phyloP scores from a whole-genome alignment of 306 rosid species.

The Acacia melanoxylon region DNA sequence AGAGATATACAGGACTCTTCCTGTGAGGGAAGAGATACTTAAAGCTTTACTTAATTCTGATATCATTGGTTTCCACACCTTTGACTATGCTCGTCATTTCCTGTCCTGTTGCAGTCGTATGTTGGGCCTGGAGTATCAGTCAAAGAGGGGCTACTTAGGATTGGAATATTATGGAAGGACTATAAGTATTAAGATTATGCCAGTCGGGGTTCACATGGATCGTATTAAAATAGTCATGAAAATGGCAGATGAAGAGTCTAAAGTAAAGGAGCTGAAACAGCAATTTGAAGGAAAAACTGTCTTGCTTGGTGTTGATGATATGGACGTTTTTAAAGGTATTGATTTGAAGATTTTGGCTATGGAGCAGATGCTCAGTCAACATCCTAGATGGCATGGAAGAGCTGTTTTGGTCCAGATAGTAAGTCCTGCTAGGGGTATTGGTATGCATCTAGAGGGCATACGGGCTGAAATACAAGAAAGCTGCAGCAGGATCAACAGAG shows the following conservation, averaged over 20 bases:
- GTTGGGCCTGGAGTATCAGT: slow-evolving; percentile 85
- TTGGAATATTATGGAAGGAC: slow-evolving; percentile 84
- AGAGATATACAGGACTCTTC: slow-evolving; percentile 82
- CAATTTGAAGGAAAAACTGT: slow-evolving; percentile 67
- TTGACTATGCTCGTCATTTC: slow-evolving; percentile 87
- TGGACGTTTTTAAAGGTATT: slow-evolving; percentile 80
- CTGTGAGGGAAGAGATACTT: slow-evolving; percentile 81
- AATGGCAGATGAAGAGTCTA: slow-evolving; percentile 57
- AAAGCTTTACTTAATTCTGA: slow-evolving; percentile 79
- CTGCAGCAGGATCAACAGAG: slow-evolving; percentile 58
- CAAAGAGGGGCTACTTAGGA: slow-evolving; percentile 82
- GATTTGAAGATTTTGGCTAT: slow-evolving; percentile 80
- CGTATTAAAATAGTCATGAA: slow-evolving; percentile 71
- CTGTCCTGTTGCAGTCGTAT: slow-evolving; percentile 89
- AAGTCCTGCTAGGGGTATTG: slow-evolving; percentile 80
- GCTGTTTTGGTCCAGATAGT: slow-evolving; percentile 80
- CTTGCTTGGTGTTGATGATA: slow-evolving; percentile 77
- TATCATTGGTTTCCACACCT: slow-evolving; percentile 85
- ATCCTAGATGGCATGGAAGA: slow-evolving; percentile 69
- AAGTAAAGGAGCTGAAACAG: slow-evolving; percentile 53
- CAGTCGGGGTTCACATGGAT: slow-evolving; percentile 85
- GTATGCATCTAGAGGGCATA: slow-evolving; percentile 58
- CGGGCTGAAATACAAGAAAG: slow-evolving; percentile 59
- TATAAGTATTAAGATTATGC: slow-evolving; percentile 84
- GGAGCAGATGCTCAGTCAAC: slow-evolving; percentile 80